Evolutionary conservation across 352 stramenopile species (phyloP), one percentile per base, ranked within the genome.

Genomic region (Pythium myriotylum): DNA sequence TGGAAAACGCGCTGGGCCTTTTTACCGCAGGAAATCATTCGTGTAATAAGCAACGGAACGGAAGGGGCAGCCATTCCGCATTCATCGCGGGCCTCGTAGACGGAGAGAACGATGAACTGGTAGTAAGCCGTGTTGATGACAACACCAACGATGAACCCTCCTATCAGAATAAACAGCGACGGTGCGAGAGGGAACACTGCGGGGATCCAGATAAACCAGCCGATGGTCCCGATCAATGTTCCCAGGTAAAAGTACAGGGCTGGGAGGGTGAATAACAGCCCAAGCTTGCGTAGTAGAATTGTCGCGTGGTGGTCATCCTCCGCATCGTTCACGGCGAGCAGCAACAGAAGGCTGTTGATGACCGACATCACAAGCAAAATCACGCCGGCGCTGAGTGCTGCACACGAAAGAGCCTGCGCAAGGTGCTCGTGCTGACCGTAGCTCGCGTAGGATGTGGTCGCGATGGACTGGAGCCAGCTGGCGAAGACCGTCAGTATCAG

Each of bases 221-320:
- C 68, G 27, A 76, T 55, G 2, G 48, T 54, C 26, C 53, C 62
- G 17, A 62, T 48, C 1, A 46, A 40, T 4, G 69, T 58, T n/a
- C 42, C 68, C 17, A 67, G 46, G 22, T 75, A 75, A 23, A 75
- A 72, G 63, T 72, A 69, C 6, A 72, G 59, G 12, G 67, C 68
- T 6, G 67, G 67, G 14, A 70, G 23, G 4, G 61, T 70, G 39
- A 70, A 71, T 48, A 46, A 71, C 8, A 74, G 33, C 1, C 67
- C 62, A 9, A 74, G 57, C 10, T 59, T 64, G 9, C 54, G 37
- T 10, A 72, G 29, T 10, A 72, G 47, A 6, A 26, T 37, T 6
- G 43, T 64, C 24, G 58, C 59, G 47, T 72, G 54, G 58, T 54
- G 40, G 49, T 75, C 67, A 22, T 70, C 54, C 24, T 74, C 57